phyloP scores from a whole-genome alignment of 768 basidiomycete species.

The Pisolithus orientalis region DNA sequence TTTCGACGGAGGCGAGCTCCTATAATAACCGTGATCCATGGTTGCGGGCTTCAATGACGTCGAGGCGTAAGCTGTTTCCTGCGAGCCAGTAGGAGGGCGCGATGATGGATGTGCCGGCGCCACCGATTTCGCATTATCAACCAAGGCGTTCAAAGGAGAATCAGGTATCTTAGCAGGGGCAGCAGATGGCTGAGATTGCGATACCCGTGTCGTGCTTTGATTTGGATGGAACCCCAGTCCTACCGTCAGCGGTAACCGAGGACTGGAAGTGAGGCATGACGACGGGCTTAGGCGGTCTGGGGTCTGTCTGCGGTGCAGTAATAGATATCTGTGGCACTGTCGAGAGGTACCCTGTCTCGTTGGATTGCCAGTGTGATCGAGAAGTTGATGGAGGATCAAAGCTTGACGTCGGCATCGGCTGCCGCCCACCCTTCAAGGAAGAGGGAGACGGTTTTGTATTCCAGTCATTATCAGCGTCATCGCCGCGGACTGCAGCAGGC shows the following conservation, averaged over 20 bases:
- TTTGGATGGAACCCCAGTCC: constrained; percentile 1
- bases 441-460: background rate
- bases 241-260: constrained; percentile 3
- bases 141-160: constrained; percentile 10
- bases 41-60: constrained; percentile 2
- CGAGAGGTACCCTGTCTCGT: background rate
- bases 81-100: constrained; percentile 6
- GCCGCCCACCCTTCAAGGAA: background rate
- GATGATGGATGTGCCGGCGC: constrained; percentile 4
- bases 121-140: background rate
- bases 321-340: background rate
- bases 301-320: constrained; percentile 3
- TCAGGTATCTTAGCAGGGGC: constrained; percentile 12
- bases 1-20: constrained; percentile 17
- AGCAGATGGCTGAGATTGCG: constrained; percentile 7
- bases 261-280: constrained; percentile 1
- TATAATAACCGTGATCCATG: constrained; percentile 8
- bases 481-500: constrained; percentile 11
- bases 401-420: background rate
- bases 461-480: background rate
- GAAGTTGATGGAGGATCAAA: background rate
- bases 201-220: constrained; percentile 8
- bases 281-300: background rate
- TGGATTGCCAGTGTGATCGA: background rate
- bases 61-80: background rate